A percentile compares a stretch with the other conserved stretches of the same genome.
Evolutionary conservation across 257 asterid genomes (phyloP).

Genomic region (Cynanchum wilfordii): DNA sequence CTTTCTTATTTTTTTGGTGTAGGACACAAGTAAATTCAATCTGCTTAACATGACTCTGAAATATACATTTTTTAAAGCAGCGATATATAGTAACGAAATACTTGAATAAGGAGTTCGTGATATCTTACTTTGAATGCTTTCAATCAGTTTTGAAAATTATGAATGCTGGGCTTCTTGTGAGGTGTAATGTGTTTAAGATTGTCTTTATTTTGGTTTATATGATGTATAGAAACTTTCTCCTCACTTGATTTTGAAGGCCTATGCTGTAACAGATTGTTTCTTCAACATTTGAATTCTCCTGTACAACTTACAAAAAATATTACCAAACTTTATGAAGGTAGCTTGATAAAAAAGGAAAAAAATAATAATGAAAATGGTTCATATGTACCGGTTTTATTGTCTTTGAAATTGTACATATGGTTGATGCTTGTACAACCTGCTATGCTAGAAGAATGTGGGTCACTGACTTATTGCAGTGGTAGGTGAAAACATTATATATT

Average conservation of each 20-base stretch:
- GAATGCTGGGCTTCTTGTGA: not conserved
- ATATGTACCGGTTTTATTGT: not conserved
- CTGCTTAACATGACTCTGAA: not conserved
- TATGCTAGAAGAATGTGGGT: not conserved
- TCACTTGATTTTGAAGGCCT: not conserved
- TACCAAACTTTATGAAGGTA: not conserved
- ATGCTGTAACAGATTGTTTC: not conserved
- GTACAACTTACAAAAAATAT: not conserved
- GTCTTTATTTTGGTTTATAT: not conserved
- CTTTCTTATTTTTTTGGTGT: not conserved
- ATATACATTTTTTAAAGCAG: not conserved
- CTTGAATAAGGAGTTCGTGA: not conserved
- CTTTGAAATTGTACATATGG: not conserved
- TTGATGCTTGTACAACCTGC: not conserved
- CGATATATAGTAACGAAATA: not conserved
- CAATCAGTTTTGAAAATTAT: not conserved
- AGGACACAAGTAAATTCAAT: not conserved
- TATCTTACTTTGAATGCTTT: not conserved
- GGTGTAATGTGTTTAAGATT: not conserved
- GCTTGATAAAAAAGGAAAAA: not conserved
- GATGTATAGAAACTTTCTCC: not conserved
- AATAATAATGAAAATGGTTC: not conserved
- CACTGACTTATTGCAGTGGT: slow-evolving; percentile 19
- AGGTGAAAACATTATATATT: slow-evolving; percentile 16
- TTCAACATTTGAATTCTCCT: not conserved